Base-by-base conservation (phyloP, 768 basidiomycete genomes). In the Hericium alpestre region DNA sequence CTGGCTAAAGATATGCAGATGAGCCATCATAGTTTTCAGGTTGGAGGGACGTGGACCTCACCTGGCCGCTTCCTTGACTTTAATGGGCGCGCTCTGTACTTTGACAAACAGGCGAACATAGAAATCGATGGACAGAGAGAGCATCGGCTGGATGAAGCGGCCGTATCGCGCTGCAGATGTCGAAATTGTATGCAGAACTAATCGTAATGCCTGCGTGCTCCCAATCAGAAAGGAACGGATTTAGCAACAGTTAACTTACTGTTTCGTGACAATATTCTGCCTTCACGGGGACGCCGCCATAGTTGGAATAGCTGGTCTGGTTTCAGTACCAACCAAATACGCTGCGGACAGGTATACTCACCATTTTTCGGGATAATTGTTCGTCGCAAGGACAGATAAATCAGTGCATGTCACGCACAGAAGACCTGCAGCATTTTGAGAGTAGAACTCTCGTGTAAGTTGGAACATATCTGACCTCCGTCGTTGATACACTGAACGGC, bases 311-410 rank as follows among this genome's bases (percentile, higher is more conserved):
- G 70, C 93, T 95, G 63, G 20, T 16, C 47, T 16, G 38, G 46
- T 27, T 37, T 13, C 38, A 50, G 15, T 13, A 55, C 55, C 22
- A 38, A 37, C 55, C 8, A 7, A 4, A n/a, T 38, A 8, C 4
- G 18, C 32, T 38, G 23, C 1, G 16, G 22, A 16, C 18, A 43
- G 43, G 18, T 43, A 39, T 10, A 38, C 56, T 59, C 63, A 92
- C 95, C 92, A 93, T 82, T 99, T 99, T 69, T 99, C 96, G 3
- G 94, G 87, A 68, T 89, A 96, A 67, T 97, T 97, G 11, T 80
- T 84, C 2, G 93, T 93, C 0, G 94, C 96, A 22, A 98, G 77
- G 10, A 99, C 93, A 7, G 93, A 82, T 59, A 96, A 76, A 69
- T 99, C 96, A 1, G 96, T 99, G 71, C 96, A 98, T 23, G 96